Evolutionary conservation across 495 filamentous ascomycete species (phyloP).

Genomic region (Aspergillus bridgeri): DNA sequence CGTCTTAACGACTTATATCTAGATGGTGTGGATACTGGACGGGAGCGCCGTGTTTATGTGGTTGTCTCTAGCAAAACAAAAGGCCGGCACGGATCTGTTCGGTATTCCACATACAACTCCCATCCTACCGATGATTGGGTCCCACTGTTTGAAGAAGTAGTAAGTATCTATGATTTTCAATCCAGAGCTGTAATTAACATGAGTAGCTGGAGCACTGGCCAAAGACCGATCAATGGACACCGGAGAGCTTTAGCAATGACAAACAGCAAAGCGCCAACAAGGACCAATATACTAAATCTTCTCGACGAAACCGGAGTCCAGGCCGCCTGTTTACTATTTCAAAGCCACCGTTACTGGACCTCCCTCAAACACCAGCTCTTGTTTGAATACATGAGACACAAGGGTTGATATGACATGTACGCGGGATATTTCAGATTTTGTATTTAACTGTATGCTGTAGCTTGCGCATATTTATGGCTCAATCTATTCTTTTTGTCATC

Average conservation of each 20-base stretch:
- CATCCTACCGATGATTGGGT: slow-evolving; percentile 7
- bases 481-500: neutral
- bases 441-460: neutral
- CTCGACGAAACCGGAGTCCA: no score
- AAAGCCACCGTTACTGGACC: slow-evolving; percentile 1
- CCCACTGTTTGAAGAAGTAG: slow-evolving; percentile 4
- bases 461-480: no score
- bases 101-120: slow-evolving; percentile 8
- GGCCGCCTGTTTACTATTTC: slow-evolving; percentile 5
- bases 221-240: slow-evolving; percentile 5
- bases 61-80: neutral
- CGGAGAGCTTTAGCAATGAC: neutral
- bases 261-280: neutral
- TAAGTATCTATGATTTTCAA: neutral
- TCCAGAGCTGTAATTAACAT: neutral
- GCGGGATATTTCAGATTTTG: neutral
- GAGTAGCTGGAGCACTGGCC: slow-evolving; percentile 2
- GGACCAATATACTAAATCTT: neutral
- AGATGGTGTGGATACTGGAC: slow-evolving; percentile 5
- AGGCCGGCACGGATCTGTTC: neutral
- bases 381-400: neutral
- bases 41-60: slow-evolving; percentile 6
- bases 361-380: neutral
- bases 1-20: slow-evolving; percentile 3
- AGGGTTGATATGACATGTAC: neutral